Evolutionary conservation across 495 filamentous ascomycete species (phyloP).

Genomic region (Rhypophila decipiens): DNA sequence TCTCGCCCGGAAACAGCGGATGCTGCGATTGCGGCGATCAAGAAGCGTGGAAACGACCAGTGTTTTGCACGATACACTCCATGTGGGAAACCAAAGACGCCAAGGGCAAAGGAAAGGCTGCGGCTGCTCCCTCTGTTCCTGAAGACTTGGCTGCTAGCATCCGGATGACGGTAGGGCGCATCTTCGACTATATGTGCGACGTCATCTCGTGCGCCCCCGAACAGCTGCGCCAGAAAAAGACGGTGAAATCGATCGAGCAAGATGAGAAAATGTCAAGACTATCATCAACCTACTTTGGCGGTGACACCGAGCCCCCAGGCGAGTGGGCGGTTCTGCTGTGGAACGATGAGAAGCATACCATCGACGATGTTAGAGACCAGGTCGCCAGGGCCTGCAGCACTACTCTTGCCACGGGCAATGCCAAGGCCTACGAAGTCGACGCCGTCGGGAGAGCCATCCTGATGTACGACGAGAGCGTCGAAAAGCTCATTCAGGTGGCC

Average conservation of each 20-base stretch:
- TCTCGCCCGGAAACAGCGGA: conserved; percentile 84
- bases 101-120: conserved; percentile 60
- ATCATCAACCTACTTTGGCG: conserved; percentile 64
- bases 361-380: conserved; percentile 82
- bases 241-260: conserved; percentile 64
- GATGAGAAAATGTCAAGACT: conserved; percentile 80
- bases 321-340: conserved; percentile 88
- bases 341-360: conserved; percentile 99
- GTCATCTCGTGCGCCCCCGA: conserved; percentile 97
- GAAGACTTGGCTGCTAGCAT: conserved; percentile 68
- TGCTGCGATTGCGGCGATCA: conserved; percentile 96
- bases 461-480: conserved; percentile 63
- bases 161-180: conserved; percentile 73
- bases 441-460: conserved; percentile 79
- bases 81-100: conserved; percentile 44
- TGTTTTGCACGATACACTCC: conserved; percentile 92
- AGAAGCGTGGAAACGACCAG: conserved; percentile 83
- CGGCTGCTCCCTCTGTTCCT: conserved; percentile 54
- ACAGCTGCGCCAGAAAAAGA: conserved; percentile 80
- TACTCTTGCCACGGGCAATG: conserved; percentile 56
- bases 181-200: conserved; percentile 91
- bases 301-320: conserved; percentile 41
- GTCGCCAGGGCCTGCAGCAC: conserved; percentile 84
- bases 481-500: conserved; percentile 65
- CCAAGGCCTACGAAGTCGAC: conserved; percentile 81